phyloP scores from a whole-genome alignment of 805 yeast species.

The Yarrowia osloensis region DNA sequence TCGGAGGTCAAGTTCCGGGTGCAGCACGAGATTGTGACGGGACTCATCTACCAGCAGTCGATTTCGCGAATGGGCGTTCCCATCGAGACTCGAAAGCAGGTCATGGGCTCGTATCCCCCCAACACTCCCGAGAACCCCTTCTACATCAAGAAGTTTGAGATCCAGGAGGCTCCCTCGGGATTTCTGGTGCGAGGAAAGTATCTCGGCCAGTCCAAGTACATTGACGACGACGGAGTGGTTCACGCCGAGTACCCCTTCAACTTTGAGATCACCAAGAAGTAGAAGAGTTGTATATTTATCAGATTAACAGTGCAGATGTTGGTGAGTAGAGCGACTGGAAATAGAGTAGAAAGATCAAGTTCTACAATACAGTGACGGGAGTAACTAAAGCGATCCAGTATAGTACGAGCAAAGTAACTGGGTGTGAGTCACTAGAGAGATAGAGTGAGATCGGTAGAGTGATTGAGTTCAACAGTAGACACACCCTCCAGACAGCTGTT shows the following conservation, averaged over 20 bases:
- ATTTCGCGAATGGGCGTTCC: slow-evolving; percentile 86
- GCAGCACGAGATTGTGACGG: slow-evolving; percentile 81
- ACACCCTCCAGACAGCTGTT: too few relatives aligned
- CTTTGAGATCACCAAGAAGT: slow-evolving; percentile 68
- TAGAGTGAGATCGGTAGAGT: too few relatives aligned
- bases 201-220: slow-evolving; percentile 75
- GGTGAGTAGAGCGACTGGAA: too few relatives aligned
- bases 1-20: slow-evolving; percentile 75
- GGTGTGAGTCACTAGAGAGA: too few relatives aligned
- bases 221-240: slow-evolving; percentile 79
- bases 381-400: too few relatives aligned
- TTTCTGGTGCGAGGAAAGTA: slow-evolving; percentile 84
- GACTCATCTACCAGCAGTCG: slow-evolving; percentile 79
- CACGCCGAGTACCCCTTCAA: slow-evolving; percentile 83
- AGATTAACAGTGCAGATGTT: too few relatives aligned
- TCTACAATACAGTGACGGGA: too few relatives aligned
- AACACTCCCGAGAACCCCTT: slow-evolving; percentile 77
- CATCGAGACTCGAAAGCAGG: slow-evolving; percentile 83
- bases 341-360: too few relatives aligned
- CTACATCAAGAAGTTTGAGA: slow-evolving; percentile 60
- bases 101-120: slow-evolving; percentile 90
- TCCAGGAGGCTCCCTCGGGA: slow-evolving; percentile 90
- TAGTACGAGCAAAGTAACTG: too few relatives aligned
- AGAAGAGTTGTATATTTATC: neutral
- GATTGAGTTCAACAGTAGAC: too few relatives aligned